Evolutionary conservation across 2,329 filamentous ascomycete species (phyloP).

Genomic region (Cordyceps tenuipes): DNA sequence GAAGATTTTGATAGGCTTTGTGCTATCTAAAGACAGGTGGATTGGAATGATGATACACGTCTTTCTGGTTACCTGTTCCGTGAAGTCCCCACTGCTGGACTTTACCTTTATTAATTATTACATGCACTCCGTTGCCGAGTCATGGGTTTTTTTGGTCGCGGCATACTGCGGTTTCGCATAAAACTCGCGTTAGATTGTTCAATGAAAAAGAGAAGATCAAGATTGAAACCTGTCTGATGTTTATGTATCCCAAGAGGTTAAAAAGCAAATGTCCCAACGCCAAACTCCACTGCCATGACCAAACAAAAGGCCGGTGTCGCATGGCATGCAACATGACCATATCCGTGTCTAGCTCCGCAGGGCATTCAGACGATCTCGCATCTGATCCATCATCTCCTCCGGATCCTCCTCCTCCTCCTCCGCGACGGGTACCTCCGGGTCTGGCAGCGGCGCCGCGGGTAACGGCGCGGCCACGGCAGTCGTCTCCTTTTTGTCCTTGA

Average conservation of each 20-base stretch:
- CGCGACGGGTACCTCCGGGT: slow-evolving; percentile 42
- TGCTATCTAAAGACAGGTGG: no score
- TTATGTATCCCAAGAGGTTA: not conserved
- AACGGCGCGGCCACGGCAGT: slow-evolving; percentile 26
- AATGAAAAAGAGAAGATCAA: not conserved
- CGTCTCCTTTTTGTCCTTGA: slow-evolving; percentile 70
- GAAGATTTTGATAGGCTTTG: no score
- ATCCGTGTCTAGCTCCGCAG: slow-evolving; percentile 63
- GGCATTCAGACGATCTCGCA: slow-evolving; percentile 85
- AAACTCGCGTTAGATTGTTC: not conserved
- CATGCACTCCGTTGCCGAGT: no score
- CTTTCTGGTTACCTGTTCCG: no score
- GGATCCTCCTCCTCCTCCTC: slow-evolving; percentile 77
- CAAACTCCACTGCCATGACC: slow-evolving; percentile 4
- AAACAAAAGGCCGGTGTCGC: not conserved
- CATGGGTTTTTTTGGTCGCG: no score
- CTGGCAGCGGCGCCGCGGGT: slow-evolving; percentile 47
- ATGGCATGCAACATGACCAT: not conserved
- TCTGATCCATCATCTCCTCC: slow-evolving; percentile 86
- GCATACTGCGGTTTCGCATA: no score
- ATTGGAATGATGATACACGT: no score
- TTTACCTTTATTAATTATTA: no score
- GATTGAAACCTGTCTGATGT: not conserved
- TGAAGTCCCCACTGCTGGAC: no score
- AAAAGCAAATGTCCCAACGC: slow-evolving; percentile 8